Conservation (phyloP, 2,329 filamentous ascomycete species). For the Venturia pyrina region DNA sequence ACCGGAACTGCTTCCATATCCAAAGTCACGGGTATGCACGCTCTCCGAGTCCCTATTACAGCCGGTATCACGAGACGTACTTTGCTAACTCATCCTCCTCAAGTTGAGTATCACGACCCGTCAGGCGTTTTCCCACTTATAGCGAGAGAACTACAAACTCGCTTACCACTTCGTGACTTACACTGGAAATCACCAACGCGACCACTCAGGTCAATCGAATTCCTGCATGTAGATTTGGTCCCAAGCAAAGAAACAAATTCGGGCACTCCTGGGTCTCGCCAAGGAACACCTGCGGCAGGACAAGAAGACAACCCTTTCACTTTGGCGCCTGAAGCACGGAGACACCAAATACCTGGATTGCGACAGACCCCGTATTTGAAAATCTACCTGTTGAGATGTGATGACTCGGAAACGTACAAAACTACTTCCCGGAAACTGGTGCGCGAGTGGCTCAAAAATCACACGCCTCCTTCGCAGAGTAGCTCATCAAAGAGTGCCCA, state of each 20-base stretch:
- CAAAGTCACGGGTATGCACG: conserved; percentile 38
- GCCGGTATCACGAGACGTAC: neutral
- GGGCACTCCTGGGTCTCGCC: conserved; percentile 20
- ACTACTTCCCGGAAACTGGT: conserved; percentile 64
- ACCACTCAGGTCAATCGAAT: conserved; percentile 85
- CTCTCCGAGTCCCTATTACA: conserved; percentile 5
- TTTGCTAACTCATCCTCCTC: neutral
- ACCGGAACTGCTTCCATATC: conserved; percentile 31
- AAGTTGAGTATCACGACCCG: conserved; percentile 95
- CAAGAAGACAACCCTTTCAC: conserved; percentile 12
- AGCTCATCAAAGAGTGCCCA: conserved; percentile 53
- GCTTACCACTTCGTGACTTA: conserved; percentile 79
- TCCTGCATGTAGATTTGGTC: conserved; percentile 82
- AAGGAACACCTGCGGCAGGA: conserved; percentile 11
- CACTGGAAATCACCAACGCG: conserved; percentile 95
- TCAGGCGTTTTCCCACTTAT: conserved; percentile 78
- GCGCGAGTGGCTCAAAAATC: conserved; percentile 80
- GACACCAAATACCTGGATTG: conserved; percentile 91
- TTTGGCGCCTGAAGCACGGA: conserved; percentile 42
- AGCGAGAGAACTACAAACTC: conserved; percentile 63
- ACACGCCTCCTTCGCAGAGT: conserved; percentile 51
- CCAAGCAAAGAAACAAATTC: conserved; percentile 35
- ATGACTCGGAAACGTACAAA: conserved; percentile 94
- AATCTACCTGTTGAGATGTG: conserved; percentile 78
- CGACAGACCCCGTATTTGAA: conserved; percentile 91